Percentiles rank a stretch among this genome's conserved stretches.
These are phyloP conservation scores for Didymella lethalis DNA, from an alignment of 2,329 filamentous ascomycete species.

Conservation along the genomic window DNA sequence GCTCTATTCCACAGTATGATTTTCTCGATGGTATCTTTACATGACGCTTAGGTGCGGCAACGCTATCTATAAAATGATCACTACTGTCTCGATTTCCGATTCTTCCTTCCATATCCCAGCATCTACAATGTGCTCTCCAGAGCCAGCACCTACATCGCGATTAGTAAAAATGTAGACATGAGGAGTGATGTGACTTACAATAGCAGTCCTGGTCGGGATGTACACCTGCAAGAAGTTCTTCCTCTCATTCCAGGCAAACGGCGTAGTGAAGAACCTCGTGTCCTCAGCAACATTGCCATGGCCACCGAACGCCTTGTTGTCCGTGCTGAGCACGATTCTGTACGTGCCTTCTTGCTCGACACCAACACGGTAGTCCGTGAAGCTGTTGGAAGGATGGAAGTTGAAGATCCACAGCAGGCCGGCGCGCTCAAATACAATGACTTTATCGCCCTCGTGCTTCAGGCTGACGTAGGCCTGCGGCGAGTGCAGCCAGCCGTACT, in stretches of 20 bases:
- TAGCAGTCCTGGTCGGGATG: constrained; percentile 80
- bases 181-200: constrained; percentile 65
- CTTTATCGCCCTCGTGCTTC: constrained; percentile 93
- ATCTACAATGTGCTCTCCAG: constrained; percentile 40
- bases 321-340: constrained; percentile 82
- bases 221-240: constrained; percentile 95
- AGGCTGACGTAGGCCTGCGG: constrained; percentile 90
- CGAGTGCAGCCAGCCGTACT: constrained; percentile 88
- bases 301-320: constrained; percentile 79
- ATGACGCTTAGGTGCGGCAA: not conserved
- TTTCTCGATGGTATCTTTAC: constrained; percentile 17
- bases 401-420: constrained; percentile 96
- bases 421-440: constrained; percentile 92
- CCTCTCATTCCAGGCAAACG: constrained; percentile 87
- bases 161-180: constrained; percentile 12
- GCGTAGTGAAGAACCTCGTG: constrained; percentile 92
- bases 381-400: constrained; percentile 86
- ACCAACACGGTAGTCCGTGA: constrained; percentile 90
- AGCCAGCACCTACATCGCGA: constrained; percentile 34
- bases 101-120: not conserved
- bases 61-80: constrained; percentile 13
- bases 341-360: constrained; percentile 87
- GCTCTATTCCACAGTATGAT: constrained; percentile 13
- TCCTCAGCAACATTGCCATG: constrained; percentile 76
- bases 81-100: not conserved